Base-by-base conservation (phyloP, 129 eudicot genomes). In the Saposhnikovia divaricata region DNA sequence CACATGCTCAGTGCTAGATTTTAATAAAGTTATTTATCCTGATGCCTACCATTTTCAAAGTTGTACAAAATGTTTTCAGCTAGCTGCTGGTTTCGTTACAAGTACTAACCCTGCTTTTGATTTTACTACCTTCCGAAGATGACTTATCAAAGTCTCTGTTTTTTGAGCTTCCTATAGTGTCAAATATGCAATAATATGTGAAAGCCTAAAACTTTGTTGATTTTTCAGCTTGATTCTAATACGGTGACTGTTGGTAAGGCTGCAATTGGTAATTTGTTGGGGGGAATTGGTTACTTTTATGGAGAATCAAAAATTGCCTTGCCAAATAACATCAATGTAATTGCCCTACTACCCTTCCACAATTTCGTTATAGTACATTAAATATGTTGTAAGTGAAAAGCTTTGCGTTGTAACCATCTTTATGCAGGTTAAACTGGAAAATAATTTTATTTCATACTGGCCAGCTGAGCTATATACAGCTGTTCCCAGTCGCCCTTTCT, bases 391-490 rank as follows among this genome's bases (percentile, higher is more conserved):
- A 71, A 19, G 75, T 19, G 75, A n/a, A 37, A 23, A 27, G 14
- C 63, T 66, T 27, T 72, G 79, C 23, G 38, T 66, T 34, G 28
- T 73, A 44, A 73, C 38, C 55, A 73, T 23, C 51, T 31, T 50
- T 37, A 83, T 87, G 87, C 96, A 96, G 99, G 83, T 53, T 74
- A 76, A 72, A 72, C 70, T 80, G 83, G 93, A 86, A 65, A 87
- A 88, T 75, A 85, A 88, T 77, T 89, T 82, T 81, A 55, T 90
- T 72, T 85, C 86, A 77, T 96, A 96, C 82, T 96, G 98, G 98
- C 96, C 99, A 45, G 98, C 99, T 78, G 99, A 92, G 84, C 87
- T 96, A 78, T 92, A 92, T 84, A 89, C 99, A 81, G 99, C 99
- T 66, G 98, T 96, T 85, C 99, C 99, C 77, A 90, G 99, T 81